Percentiles rank a stretch among this genome's conserved stretches.
These are phyloP conservation scores for Sporobolomyces pararoseus DNA, from an alignment of 768 basidiomycete species.

Conservation along the genomic window DNA sequence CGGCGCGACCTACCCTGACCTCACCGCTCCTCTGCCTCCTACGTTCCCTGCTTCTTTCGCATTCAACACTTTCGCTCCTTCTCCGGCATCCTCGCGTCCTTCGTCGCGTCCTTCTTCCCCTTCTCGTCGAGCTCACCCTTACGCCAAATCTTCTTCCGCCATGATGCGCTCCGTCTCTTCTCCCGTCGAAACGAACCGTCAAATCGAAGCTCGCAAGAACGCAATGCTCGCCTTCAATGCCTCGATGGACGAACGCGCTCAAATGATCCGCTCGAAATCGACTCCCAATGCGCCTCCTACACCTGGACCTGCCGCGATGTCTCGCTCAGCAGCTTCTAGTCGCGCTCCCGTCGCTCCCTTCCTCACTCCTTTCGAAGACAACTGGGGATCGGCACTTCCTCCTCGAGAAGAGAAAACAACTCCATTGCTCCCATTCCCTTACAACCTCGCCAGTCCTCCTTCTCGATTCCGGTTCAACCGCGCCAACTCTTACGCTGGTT, in stretches of 20 bases:
- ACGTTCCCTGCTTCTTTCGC: slow-evolving; percentile 27
- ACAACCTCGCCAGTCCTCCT: slow-evolving; percentile 29
- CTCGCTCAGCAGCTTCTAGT: slow-evolving; percentile 3
- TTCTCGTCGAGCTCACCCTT: slow-evolving; percentile 16
- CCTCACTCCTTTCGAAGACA: slow-evolving; percentile 11
- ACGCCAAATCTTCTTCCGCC: slow-evolving; percentile 15
- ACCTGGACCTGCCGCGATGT: neutral
- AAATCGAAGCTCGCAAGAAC: slow-evolving; percentile 27
- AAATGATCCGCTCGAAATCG: slow-evolving; percentile 25
- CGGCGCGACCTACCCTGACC: slow-evolving; percentile 8
- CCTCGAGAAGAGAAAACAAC: neutral
- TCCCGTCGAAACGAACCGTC: slow-evolving; percentile 37
- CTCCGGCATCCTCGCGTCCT: neutral
- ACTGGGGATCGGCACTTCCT: slow-evolving; percentile 27
- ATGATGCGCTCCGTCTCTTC: slow-evolving; percentile 36
- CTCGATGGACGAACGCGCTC: slow-evolving; percentile 30
- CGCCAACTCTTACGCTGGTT: slow-evolving; percentile 27
- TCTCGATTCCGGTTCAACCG: slow-evolving; percentile 25
- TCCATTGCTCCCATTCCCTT: slow-evolving; percentile 15
- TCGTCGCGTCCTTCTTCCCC: slow-evolving; percentile 23
- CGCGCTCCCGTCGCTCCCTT: slow-evolving; percentile 17
- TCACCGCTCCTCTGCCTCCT: neutral
- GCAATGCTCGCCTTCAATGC: slow-evolving; percentile 18
- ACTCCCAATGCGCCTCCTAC: slow-evolving; percentile 7
- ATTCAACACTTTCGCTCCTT: slow-evolving; percentile 22